Percentiles rank a stretch among this genome's conserved stretches.
These are phyloP conservation scores for Malassezia vespertilionis DNA, from an alignment of 1,284 basidiomycete genomes.

Conservation along the genomic window DNA sequence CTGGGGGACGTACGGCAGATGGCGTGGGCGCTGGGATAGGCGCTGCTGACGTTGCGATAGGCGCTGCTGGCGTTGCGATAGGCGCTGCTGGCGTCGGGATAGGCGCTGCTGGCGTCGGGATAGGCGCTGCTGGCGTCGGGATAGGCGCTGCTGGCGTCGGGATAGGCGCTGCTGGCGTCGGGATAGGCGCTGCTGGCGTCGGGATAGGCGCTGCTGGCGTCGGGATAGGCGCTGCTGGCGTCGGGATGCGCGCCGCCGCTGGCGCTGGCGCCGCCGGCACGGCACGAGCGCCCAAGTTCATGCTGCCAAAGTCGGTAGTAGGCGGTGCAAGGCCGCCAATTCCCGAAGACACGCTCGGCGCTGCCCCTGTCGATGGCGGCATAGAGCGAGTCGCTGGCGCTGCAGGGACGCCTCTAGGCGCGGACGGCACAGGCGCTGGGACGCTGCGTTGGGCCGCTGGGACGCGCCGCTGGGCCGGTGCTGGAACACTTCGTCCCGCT, in stretches of 20 bases:
- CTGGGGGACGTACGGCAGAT: conserved; percentile 48
- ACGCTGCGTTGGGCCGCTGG: conserved; percentile 3
- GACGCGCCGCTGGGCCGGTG: conserved; percentile 6
- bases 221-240: neutral
- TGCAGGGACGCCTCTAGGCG: conserved; percentile 26
- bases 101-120: conserved; percentile 19
- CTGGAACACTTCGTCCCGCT: conserved; percentile 13
- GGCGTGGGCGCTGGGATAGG: conserved; percentile 19
- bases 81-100: conserved; percentile 19
- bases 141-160: neutral
- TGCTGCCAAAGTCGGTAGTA: conserved; percentile 6
- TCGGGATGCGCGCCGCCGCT: neutral
- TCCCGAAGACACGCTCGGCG: neutral
- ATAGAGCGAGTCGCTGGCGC: conserved; percentile 6
- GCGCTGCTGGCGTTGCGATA: conserved; percentile 11
- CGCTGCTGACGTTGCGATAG: conserved; percentile 42
- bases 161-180: neutral
- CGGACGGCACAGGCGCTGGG: conserved; percentile 29
- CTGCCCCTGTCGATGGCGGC: neutral
- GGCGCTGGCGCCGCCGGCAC: neutral
- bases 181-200: neutral
- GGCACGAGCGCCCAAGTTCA: neutral
- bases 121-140: conserved; percentile 14
- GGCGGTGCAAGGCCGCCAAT: conserved; percentile 5
- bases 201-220: neutral